Evolutionary conservation across 306 rosid species (phyloP).

Genomic region (Malus orientalis): DNA sequence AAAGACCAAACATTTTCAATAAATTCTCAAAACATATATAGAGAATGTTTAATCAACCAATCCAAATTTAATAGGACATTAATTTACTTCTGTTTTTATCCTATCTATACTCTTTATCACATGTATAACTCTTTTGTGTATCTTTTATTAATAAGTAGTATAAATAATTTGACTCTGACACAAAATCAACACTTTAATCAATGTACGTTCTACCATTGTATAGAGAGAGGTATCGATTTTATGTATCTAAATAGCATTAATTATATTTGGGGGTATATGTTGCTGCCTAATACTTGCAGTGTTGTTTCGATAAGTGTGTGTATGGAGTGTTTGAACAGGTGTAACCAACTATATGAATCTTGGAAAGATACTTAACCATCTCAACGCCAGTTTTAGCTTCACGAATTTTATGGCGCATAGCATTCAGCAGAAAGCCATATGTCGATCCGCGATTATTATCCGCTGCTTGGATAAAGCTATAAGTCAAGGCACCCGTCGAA

Average conservation of each 20-base stretch:
- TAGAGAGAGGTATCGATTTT: too few relatives aligned
- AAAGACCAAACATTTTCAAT: conserved; percentile 4
- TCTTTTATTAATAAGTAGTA: too few relatives aligned
- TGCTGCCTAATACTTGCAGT: too few relatives aligned
- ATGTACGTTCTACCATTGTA: too few relatives aligned
- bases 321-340: too few relatives aligned
- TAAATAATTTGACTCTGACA: too few relatives aligned
- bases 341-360: not conserved
- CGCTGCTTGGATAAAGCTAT: conserved; percentile 49
- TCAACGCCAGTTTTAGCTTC: conserved; percentile 32
- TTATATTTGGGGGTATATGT: too few relatives aligned
- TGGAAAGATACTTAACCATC: not conserved
- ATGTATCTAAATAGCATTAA: too few relatives aligned
- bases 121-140: too few relatives aligned
- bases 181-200: too few relatives aligned
- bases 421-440: conserved; percentile 38
- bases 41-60: not conserved
- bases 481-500: conserved; percentile 56
- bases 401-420: conserved; percentile 40
- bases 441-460: conserved; percentile 38
- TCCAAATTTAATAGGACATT: not conserved
- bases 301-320: not conserved
- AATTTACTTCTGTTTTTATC: too few relatives aligned
- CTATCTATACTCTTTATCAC: too few relatives aligned
- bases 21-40: not conserved